Base-by-base conservation (phyloP, 192 early-diverging fungal species). In the Umbelopsis vinacea region DNA sequence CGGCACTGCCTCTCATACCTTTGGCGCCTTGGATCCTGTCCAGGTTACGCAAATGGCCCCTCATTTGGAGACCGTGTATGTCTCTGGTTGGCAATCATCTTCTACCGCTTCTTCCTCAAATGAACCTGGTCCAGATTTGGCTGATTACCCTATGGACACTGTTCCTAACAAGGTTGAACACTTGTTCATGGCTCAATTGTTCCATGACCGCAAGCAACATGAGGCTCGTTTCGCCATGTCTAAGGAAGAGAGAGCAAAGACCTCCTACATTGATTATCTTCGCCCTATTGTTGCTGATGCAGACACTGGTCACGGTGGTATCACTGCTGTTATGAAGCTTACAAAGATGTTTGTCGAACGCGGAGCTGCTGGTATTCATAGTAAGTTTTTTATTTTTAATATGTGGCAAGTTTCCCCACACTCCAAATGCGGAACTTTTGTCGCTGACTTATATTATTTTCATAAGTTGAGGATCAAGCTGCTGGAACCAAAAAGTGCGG, bases 91-190 rank as follows among this genome's bases (percentile, higher is more conserved):
- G 97, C 97, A 98, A 79, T 97, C 92, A 71, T 97, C 96, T 40
- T 96, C 96, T 68, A 98, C 95, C 37, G 96, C 96, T 66, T 95
- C 93, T 46, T 87, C 90, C 76, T 92, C 92, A 68, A 98, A 98
- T 85, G 96, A 98, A 84, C 96, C 96, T 69, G 96, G 96, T 40
- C 96, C 96, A 10, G 97, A 98, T 90, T 91, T 98, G 69, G 97
- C 96, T 68, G 97, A 98, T 85, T 98, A 97, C 84, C 96, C 95
- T 68, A 97, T 97, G 95, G 95, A 95, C 77, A 93, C 93, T 70
- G 94, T 98, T 72, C 96, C 97, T 66, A 97, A 97, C 86, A 97
- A 98, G 86, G 97, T 98, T 45, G 96, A 98, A 78, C 97, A 98
- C 78, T 89, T 97, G 55, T 98, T 98, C 88, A 89, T 92, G 80